Percentiles rank a stretch among this genome's conserved stretches.
phyloP scores from a whole-genome alignment of 441 rosid genomes.

The Bruguiera hainesii region DNA sequence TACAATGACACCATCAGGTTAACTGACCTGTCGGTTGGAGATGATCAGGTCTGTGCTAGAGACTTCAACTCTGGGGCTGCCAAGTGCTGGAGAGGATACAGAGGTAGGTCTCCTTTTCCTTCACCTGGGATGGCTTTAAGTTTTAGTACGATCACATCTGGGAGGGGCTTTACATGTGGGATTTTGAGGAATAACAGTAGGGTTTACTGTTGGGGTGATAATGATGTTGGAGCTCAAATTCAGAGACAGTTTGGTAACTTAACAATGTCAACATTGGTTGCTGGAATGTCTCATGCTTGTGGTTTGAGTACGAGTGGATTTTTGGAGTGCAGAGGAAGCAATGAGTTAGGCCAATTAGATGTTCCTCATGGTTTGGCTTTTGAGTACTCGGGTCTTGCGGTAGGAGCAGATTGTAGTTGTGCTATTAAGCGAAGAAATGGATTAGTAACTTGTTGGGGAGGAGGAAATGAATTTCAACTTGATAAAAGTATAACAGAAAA shows the following conservation, averaged over 20 bases:
- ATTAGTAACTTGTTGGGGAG: constrained; percentile 72
- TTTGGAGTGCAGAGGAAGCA: constrained; percentile 53
- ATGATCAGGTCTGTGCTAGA: constrained; percentile 59
- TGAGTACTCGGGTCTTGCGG: constrained; percentile 41
- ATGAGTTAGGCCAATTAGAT: constrained; percentile 43
- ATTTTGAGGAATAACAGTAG: constrained; percentile 31
- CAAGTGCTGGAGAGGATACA: constrained; percentile 60
- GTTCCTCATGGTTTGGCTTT: constrained; percentile 38
- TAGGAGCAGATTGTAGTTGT: constrained; percentile 56
- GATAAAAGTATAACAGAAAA: constrained; percentile 7
- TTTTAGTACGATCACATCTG: constrained; percentile 48
- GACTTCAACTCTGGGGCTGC: constrained; percentile 26
- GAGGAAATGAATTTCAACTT: constrained; percentile 20
- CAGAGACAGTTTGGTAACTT: constrained; percentile 38
- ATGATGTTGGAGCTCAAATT: constrained; percentile 28
- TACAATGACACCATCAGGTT: constrained; percentile 33
- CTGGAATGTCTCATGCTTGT: constrained; percentile 69
- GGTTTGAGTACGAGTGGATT: constrained; percentile 48
- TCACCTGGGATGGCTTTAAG: constrained; percentile 16
- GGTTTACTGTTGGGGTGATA: constrained; percentile 64
- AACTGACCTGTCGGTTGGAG: constrained; percentile 49
- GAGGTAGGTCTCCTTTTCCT: constrained; percentile 21
- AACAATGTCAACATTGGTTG: constrained; percentile 51
- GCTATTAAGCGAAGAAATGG: constrained; percentile 39
- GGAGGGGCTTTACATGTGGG: constrained; percentile 72